Base-by-base conservation (phyloP, 768 basidiomycete genomes). In the Amanita pseudoporphyria region DNA sequence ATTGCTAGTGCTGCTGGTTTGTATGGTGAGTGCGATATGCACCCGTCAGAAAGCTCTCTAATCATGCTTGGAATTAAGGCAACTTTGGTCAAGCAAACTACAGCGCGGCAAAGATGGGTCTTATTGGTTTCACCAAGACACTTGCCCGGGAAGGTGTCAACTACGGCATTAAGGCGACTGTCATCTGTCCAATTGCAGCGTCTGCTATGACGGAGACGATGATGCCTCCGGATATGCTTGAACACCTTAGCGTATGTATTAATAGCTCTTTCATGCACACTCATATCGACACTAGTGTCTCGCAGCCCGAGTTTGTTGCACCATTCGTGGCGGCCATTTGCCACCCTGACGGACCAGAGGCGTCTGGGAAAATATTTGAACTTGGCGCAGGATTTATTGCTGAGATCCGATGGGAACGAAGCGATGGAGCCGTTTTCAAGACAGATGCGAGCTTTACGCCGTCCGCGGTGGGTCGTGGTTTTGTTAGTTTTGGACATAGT, bases 81-180 rank as follows among this genome's bases (percentile, higher is more conserved):
- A 97, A 95, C 71, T 88, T 95, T 62, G 96, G 96, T 9, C 94
- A 97, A 67, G 84, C 92, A 10, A 99, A 98, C 65, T 99, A 98
- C 66, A 93, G 92, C 41, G 91, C 95, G 2, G 95, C 94, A 1
- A 98, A 99, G 76, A 94, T 96, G 90, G 92, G 84, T 55, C 78
- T 99, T 31, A 75, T 97, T 45, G 84, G 73, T 0, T 96, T 97
- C 67, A 90, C 93, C 14, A 92, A 91, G 63, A 92, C 95, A 4
- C 77, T 99, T 31, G 92, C 94, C 3, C 71, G 79, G 19, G 96
- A 99, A 66, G 96, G 96, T 31, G 85, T 73, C 32, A 96, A 95
- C 64, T 93, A 95, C 63, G 79, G 79, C 57, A 97, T 97, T 63
- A 81, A 81, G 59, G 78, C 86, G 1, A 82, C 81, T 45, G 87